Base-by-base conservation (phyloP, 169 alveolate species). In the Cyclospora cayetanensis region DNA sequence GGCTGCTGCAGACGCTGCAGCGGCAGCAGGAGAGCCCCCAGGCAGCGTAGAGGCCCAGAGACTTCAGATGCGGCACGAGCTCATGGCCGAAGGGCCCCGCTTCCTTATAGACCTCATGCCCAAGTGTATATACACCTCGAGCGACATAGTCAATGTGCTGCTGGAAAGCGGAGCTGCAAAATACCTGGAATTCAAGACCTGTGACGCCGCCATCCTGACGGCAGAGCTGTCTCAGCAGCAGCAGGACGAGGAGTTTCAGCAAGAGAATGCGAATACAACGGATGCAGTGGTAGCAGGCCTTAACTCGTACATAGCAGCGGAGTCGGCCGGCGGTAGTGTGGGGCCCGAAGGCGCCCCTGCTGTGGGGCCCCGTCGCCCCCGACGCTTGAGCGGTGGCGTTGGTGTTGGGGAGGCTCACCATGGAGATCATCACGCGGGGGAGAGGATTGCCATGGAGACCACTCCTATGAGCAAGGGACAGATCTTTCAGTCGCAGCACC, bases 71-170 rank as follows among this genome's bases (percentile, higher is more conserved):
- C 37, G 52, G 35, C 85, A 74, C 52, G 85, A 74, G 35, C 39
- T 74, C 65, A 74, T 74, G 63, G 60, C 85, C 0, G 85, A 74
- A 35, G 65, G 85, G 34, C 29, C 85, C n/a, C 85, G 53, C 60
- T 74, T 74, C 63, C 63, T 74, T 12, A 74, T 74, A 37, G 85
- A 74, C 63, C 63, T 74, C 7, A 74, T 74, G 85, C 85, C 85
- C 63, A 74, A 74, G 85, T 74, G 63, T 74, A 37, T 74, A n/a
- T 74, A 74, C 85, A 74, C 85, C 85, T 74, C 85, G 22, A 74
- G 85, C 63, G 85, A 74, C 63, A 41, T 39, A 7, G 52, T 74
- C 12, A 43, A 41, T 41, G 85, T 74, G 85, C 85, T 74, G 85
- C 60, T 74, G 22, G 85, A 74, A 20, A 74, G 85, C 85, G 85